A percentile compares a stretch with the other conserved stretches of the same genome.
phyloP scores from a whole-genome alignment of 1,284 basidiomycete genomes.

The Microbotryum silenes-acaulis region DNA sequence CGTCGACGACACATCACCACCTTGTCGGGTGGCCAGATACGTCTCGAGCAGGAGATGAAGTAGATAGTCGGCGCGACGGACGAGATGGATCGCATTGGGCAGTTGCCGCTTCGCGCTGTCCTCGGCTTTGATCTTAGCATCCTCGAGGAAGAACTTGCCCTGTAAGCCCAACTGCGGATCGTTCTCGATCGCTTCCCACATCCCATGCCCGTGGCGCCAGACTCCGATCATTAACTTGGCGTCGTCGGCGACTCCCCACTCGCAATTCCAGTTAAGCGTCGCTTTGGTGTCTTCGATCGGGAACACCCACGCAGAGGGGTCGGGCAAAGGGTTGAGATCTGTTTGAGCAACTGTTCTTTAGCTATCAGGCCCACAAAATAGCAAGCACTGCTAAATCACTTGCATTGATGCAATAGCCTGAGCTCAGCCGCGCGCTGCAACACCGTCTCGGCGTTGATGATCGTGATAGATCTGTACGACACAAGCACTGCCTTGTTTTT shows the following conservation, averaged over 20 bases:
- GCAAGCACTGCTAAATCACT: not conserved
- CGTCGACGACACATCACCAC: not conserved
- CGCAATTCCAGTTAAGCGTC: slow-evolving; percentile 87
- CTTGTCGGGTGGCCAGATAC: slow-evolving; percentile 5
- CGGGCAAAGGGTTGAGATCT: slow-evolving; percentile 50
- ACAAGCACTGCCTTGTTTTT: slow-evolving; percentile 94
- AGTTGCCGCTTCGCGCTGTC: slow-evolving; percentile 56
- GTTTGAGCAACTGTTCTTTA: not conserved
- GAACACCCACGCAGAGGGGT: slow-evolving; percentile 72
- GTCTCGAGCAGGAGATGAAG: slow-evolving; percentile 67
- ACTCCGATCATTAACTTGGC: slow-evolving; percentile 90
- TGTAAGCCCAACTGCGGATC: slow-evolving; percentile 74
- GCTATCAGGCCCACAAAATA: not conserved
- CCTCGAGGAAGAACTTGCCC: slow-evolving; percentile 95
- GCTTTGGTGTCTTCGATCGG: slow-evolving; percentile 89
- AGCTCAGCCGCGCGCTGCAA: slow-evolving; percentile 84
- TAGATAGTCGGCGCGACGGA: slow-evolving; percentile 91
- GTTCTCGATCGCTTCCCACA: slow-evolving; percentile 91
- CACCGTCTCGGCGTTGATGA: slow-evolving; percentile 97
- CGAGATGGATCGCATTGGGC: slow-evolving; percentile 93
- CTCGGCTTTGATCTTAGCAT: slow-evolving; percentile 70
- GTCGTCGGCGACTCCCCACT: slow-evolving; percentile 89
- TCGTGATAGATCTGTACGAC: slow-evolving; percentile 76
- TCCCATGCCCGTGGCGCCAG: slow-evolving; percentile 88
- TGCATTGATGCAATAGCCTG: slow-evolving; percentile 66